Evolutionary conservation across 2,329 filamentous ascomycete species (phyloP), one percentile per base, ranked within the genome.

Genomic region (Talaromyces funiculosus): DNA sequence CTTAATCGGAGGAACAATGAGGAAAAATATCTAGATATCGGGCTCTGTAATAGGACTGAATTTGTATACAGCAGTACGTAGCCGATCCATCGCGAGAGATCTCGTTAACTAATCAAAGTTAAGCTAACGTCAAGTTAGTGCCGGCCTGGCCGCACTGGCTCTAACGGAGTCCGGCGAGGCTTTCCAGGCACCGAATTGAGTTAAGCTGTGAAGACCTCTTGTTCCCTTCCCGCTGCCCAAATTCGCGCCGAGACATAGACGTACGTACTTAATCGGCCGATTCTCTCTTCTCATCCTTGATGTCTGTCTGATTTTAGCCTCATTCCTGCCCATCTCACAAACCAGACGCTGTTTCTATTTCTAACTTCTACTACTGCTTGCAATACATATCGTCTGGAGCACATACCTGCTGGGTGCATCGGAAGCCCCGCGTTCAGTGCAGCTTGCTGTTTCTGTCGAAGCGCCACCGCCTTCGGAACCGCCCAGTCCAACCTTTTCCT

Each of bases 381-480:
- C 55, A 35, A n/a, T 37, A 9, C 24, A 42, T 20, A 35, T 18
- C 37, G n/a, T 29, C n/a, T 47, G 40, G 24, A 33, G 55, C 29
- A 20, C 37, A 55, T 18, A 8, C 14, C 31, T 43, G 55, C 31
- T 59, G 56, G 29, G 42, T 33, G 57, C 57, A 43, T 37, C 40
- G 14, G 40, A 33, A 51, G 56, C 45, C 56, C 57, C 57, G 45
- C 43, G 35, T 33, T 31, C 35, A 20, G 51, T 18, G 43, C 40
- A 33, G 40, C 12, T 10, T 53, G 57, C 35, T 53, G 35, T 26
- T 59, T 59, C 47, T 59, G 45, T 51, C 54, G 2, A 57, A 26
- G 40, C 43, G 43, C 57, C 57, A 59, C 57, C 60, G 60, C 55
- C 60, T 61, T 61, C 60, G 60, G 60, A 51, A 47, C 53, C 60